Evolutionary conservation across 331 rosid species (phyloP).

Genomic region (Cydonia oblonga): DNA sequence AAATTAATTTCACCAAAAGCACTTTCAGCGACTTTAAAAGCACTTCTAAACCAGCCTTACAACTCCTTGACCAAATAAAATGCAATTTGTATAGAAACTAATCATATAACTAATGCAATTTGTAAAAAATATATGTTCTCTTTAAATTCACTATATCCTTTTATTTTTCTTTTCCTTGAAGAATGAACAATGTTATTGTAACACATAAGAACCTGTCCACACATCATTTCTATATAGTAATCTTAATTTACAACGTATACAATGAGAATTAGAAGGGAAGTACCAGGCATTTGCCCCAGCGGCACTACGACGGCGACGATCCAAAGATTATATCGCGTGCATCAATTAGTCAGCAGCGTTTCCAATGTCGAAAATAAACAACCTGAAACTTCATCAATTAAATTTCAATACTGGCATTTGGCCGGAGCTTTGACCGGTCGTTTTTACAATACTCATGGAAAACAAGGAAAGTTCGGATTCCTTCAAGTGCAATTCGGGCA

Average conservation of each 20-base stretch:
- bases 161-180: constrained; percentile 15
- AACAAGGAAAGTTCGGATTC: constrained; percentile 11
- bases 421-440: constrained; percentile 23
- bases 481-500: constrained; percentile 4
- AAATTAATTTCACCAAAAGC: no score
- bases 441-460: constrained; percentile 21
- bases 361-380: constrained; percentile 36
- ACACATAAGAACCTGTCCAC: constrained; percentile 35
- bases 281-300: constrained; percentile 29
- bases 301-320: constrained; percentile 14
- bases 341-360: constrained; percentile 59
- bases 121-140: constrained; percentile 10
- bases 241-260: constrained; percentile 60
- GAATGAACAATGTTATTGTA: constrained; percentile 33
- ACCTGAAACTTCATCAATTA: constrained; percentile 40
- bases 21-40: no score
- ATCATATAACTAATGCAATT: not conserved
- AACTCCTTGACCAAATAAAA: not conserved
- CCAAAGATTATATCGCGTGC: constrained; percentile 33
- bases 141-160: constrained; percentile 9
- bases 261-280: constrained; percentile 32
- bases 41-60: no score
- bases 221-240: constrained; percentile 27
- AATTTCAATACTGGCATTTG: constrained; percentile 11
- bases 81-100: not conserved